Conservation (phyloP, 306 rosid genomes). For the Ammopiptanthus mongolicus region DNA sequence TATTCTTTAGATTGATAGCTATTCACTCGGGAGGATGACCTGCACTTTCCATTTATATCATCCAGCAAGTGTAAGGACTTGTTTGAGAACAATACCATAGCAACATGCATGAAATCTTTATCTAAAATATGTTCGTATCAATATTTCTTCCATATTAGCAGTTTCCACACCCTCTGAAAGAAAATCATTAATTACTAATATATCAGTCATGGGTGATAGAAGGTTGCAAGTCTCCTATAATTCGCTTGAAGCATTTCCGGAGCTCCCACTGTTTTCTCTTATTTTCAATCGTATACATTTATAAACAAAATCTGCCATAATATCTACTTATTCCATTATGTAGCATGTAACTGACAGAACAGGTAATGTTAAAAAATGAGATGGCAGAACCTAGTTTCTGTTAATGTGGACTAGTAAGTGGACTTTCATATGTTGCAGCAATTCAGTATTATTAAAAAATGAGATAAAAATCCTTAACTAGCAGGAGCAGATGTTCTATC, state of each 20-base stretch:
- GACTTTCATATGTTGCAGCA: neutral
- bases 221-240: conserved; percentile 5
- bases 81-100: neutral
- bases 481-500: neutral
- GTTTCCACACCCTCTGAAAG: neutral
- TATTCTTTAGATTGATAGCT: conserved; percentile 27
- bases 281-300: neutral
- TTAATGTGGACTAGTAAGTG: neutral
- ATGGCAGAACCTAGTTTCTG: neutral
- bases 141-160: neutral
- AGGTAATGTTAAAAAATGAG: neutral
- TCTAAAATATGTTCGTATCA: neutral
- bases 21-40: conserved; percentile 34
- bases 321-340: neutral
- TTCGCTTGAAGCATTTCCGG: neutral
- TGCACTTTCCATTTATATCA: conserved; percentile 27
- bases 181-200: neutral
- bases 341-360: neutral
- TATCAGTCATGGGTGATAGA: neutral
- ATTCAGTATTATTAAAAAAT: neutral
- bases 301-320: neutral
- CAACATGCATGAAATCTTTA: neutral
- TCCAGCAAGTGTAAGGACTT: neutral
- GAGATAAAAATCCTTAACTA: neutral
- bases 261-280: neutral